phyloP scores from a whole-genome alignment of 2,329 filamentous ascomycete species.

The Thelonectria rubi region DNA sequence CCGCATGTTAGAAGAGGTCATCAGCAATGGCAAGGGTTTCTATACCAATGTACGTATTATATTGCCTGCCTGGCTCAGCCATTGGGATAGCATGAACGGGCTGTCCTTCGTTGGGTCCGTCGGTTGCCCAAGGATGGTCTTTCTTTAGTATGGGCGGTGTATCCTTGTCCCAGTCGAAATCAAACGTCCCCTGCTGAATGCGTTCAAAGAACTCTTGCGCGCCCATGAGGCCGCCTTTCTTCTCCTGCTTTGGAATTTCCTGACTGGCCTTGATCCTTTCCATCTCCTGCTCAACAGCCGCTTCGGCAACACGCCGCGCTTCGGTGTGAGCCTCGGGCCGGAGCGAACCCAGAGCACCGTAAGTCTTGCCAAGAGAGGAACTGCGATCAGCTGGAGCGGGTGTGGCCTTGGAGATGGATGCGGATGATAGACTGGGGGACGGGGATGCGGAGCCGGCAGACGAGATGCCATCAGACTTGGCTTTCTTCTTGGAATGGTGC shows the following conservation, averaged over 20 bases:
- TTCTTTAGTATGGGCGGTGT: no score
- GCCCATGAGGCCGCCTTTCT: background rate
- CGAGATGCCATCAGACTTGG: background rate
- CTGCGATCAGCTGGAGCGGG: background rate
- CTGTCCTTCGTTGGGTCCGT: conserved; percentile 14
- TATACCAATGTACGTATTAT: conserved; percentile 32
- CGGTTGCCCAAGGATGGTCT: background rate
- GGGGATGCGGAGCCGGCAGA: background rate
- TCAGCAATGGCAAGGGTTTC: background rate
- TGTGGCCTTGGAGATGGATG: background rate
- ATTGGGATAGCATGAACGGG: conserved; percentile 24
- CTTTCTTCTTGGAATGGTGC: conserved; percentile 1
- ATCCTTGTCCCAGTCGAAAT: background rate
- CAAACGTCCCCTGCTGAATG: background rate
- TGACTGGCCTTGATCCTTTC: background rate
- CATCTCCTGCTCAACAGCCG: conserved; percentile 20
- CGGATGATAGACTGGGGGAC: no score
- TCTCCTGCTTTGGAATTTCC: background rate
- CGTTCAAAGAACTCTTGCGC: background rate
- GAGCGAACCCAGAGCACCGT: background rate
- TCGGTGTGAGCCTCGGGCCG: conserved; percentile 3
- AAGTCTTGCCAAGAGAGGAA: background rate
- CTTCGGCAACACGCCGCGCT: conserved; percentile 37
- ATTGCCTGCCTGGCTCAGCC: conserved; percentile 31
- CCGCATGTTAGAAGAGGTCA: background rate